These are phyloP conservation scores for Coniochaeta prunicola DNA, from an alignment of 2,329 filamentous ascomycete species.

Conservation along the genomic window DNA sequence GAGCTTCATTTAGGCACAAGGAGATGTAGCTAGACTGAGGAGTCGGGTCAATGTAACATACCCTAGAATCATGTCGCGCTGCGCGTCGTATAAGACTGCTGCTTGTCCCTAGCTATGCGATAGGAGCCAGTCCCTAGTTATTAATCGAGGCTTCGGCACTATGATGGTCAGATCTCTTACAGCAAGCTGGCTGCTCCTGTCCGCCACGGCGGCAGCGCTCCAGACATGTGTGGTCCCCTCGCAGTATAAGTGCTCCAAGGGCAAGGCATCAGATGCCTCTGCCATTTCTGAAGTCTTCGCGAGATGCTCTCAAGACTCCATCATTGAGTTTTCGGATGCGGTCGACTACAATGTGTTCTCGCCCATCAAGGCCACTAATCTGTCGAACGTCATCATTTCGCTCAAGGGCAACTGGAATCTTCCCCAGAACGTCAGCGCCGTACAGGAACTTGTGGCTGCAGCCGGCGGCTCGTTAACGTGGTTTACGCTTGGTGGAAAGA, in stretches of 20 bases:
- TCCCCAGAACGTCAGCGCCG: constrained; percentile 27
- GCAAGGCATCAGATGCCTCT: constrained; percentile 29
- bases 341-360: constrained; percentile 33
- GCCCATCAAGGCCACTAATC: constrained; percentile 28
- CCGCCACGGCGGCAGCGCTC: background rate
- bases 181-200: background rate
- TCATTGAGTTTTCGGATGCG: constrained; percentile 29
- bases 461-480: constrained; percentile 24
- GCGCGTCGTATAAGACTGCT: background rate
- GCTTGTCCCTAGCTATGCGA: background rate
- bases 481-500: constrained; percentile 26
- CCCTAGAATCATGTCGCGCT: background rate
- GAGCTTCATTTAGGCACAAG: background rate
- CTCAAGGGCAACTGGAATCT: constrained; percentile 35
- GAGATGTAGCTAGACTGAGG: background rate
- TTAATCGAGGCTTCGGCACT: background rate
- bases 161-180: background rate
- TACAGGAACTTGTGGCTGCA: constrained; percentile 26
- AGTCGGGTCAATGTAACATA: background rate
- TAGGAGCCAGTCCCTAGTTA: background rate
- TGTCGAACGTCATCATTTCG: constrained; percentile 32
- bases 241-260: constrained; percentile 19
- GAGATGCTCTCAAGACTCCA: constrained; percentile 23
- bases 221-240: constrained; percentile 11
- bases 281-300: constrained; percentile 28